Base-by-base conservation (phyloP, 306 rosid genomes). In the Cucurbita ficifolia region DNA sequence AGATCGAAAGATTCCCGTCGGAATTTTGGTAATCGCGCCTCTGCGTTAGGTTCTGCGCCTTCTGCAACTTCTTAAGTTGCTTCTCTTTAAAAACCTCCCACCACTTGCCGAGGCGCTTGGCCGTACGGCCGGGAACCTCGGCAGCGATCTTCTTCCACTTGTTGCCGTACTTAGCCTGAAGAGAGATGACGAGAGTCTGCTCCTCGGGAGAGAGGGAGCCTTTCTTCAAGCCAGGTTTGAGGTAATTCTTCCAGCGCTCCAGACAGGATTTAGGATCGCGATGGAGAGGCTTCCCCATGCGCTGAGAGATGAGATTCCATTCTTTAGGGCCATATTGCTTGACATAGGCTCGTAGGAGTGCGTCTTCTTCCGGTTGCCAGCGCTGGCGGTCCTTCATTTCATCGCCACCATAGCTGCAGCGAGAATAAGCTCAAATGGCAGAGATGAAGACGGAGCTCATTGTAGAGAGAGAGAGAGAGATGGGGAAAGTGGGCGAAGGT, bases 81-180 rank as follows among this genome's bases (percentile, higher is more conserved):
- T 84, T 84, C 64, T 81, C 87, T 35, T 79, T 79, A 53, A 79
- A 84, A 76, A 84, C 87, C 74, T 84, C 83, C 87, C 87, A 84
- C 87, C 87, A 84, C 78, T 84, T 84, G 39, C 85, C 87, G 81
- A 84, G 87, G 50, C 87, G 83, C 38, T 84, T 84, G 73, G 87
- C 77, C 4, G 87, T 84, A 2, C 87, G 87, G 77, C 87, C 87
- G 39, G 87, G 87, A 59, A 84, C 83, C 83, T 84, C 87, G 79
- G 85, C 79, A 58, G 87, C 87, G 77, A 84, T 84, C 81, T 81
- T 81, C 83, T 84, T 84, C 87, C 87, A 84, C 85, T 84, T 81
- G 63, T 84, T 84, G 40, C 85, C 87, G 87, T 84, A 81, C 78
- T 84, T 81, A 14, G 85, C 73, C 73, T 84, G 87, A 43, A 84